Evolutionary conservation across 305 asterid species (phyloP).

Genomic region (Fraxinus baroniana): DNA sequence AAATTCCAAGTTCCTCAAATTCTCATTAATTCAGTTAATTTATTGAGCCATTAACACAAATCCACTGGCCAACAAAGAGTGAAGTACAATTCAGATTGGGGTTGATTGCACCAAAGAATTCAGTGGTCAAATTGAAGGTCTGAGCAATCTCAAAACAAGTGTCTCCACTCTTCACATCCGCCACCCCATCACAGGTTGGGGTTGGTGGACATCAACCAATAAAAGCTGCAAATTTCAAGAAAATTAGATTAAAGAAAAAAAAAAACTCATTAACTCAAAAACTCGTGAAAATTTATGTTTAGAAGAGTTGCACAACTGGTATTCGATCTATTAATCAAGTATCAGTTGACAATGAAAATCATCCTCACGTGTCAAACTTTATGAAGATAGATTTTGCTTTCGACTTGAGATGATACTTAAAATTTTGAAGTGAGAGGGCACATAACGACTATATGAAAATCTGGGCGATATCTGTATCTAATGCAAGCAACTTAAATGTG

Average conservation of each 20-base stretch:
- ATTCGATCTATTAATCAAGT: background rate
- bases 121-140: background rate
- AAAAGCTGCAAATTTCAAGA: background rate
- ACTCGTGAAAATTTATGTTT: background rate
- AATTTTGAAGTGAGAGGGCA: background rate
- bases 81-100: constrained; percentile 33
- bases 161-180: constrained; percentile 30
- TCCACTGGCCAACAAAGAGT: constrained; percentile 41
- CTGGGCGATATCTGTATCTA: background rate
- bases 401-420: background rate
- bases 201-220: background rate
- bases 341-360: background rate
- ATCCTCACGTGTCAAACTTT: background rate
- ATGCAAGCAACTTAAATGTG: background rate
- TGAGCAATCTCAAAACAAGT: constrained; percentile 25
- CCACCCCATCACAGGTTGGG: constrained; percentile 23
- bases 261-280: background rate
- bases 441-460: no score
- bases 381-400: background rate
- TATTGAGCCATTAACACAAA: constrained; percentile 26
- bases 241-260: background rate
- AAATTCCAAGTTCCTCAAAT: background rate
- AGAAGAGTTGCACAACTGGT: background rate
- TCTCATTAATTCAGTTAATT: background rate
- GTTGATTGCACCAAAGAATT: constrained; percentile 25